Base-by-base conservation (phyloP, 495 filamentous ascomycete genomes). In the Bacidia rubella region DNA sequence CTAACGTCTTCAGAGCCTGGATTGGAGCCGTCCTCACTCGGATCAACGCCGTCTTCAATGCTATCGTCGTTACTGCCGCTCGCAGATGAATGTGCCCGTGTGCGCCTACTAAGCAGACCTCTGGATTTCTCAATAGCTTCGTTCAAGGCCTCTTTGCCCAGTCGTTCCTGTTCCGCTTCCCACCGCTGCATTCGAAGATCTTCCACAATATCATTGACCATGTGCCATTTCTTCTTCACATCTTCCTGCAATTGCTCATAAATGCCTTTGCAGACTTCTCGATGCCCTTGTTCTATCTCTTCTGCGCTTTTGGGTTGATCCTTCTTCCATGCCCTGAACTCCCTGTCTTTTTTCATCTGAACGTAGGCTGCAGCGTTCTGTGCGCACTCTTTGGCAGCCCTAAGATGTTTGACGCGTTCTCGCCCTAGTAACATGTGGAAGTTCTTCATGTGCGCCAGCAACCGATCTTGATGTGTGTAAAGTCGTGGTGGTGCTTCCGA, bases 131-230 rank as follows among this genome's bases (percentile, higher is more conserved):
- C 87, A 45, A 95, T 81, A 20, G 86, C 86, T 61, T 87, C 78
- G 56, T 93, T 86, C 53, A 95, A 69, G 7, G 85, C 83, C 58
- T 86, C 80, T 60, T 89, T 87, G 51, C 88, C 84, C 55, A 82
- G 73, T 20, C 77, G 79, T 62, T 90, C 85, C 62, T 92, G 82
- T 63, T 92, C 82, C 47, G 83, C 85, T 62, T 94, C 85, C 87
- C 86, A 94, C 39, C 80, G 79, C 43, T 78, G 75, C 27, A 90
- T 57, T 2, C 87, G 80, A 32, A 71, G 70, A 47, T 79, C 75
- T 59, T 93, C 86, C 39, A 94, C 79, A 54, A 93, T 83, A 1
- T 72, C 73, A 53, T 69, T 80, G 41, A 90, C 77, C 57, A 87
- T 76, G n/a, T 86, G 82, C 76, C 89, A 96, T 48, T 81, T 85